Percentiles rank a stretch among this genome's conserved stretches.
These are phyloP conservation scores for Datisca glomerata DNA, from an alignment of 306 rosid genomes.

Conservation along the genomic window DNA sequence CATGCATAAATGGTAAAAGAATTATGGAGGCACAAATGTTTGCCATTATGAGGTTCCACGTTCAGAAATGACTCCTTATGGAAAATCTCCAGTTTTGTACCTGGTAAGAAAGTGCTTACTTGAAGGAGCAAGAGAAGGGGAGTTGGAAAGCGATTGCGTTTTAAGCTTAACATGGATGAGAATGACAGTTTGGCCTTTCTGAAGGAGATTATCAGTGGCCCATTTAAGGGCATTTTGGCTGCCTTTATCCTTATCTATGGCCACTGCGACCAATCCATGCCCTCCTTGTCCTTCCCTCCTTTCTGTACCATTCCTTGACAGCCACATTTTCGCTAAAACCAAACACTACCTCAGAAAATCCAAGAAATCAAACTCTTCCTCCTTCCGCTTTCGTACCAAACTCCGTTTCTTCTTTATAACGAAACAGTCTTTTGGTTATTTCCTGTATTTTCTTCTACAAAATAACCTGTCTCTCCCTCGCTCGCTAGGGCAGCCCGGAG, in stretches of 20 bases:
- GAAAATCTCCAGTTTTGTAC: no score
- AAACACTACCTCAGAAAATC: no score
- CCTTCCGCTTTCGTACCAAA: no score
- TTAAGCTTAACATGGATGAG: constrained; percentile 70
- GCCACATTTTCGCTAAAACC: constrained; percentile 60
- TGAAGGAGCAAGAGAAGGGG: constrained; percentile 23
- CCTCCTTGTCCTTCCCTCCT: constrained; percentile 32
- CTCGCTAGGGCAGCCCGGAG: background rate
- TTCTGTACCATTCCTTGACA: constrained; percentile 27
- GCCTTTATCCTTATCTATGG: constrained; percentile 77
- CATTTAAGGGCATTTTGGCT: constrained; percentile 87
- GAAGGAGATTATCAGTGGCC: constrained; percentile 57
- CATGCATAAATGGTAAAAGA: no score
- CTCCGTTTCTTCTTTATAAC: no score
- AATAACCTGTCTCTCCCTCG: constrained; percentile 2
- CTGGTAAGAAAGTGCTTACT: constrained; percentile 26
- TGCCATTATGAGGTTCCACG: no score
- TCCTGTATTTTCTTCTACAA: background rate
- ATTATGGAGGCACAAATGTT: no score
- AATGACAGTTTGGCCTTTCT: constrained; percentile 40
- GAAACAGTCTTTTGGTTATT: no score
- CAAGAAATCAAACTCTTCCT: no score
- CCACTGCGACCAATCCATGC: constrained; percentile 68
- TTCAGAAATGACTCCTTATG: no score
- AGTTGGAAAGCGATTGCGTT: constrained; percentile 15